Evolutionary conservation across 441 rosid genomes (phyloP), one percentile per base, ranked within the genome.

Genomic region (Pelargonium australe): DNA sequence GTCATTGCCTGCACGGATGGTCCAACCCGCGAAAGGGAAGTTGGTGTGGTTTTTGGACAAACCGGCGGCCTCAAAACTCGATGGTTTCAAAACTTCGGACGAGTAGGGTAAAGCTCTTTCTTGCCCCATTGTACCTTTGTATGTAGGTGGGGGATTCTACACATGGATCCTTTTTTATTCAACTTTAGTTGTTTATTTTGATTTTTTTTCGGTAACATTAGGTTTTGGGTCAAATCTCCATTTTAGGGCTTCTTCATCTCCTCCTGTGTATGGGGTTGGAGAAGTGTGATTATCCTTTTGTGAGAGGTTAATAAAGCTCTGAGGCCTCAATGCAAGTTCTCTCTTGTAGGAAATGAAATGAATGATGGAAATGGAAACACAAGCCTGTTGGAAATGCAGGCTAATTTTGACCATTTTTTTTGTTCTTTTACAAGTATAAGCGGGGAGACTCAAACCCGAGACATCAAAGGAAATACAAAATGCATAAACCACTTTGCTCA

Each of bases 41-140:
- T 73, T 89, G 77, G 83, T 82, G 10, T 94, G 98, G 97, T 89
- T 91, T 81, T 71, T 89, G 86, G 97, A 94, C 82, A 88, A 80
- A 75, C 79, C 72, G 7, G 90, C 97, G 5, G 95, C 89, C 28
- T 88, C 92, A 25, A 83, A 85, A 75, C 91, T 91, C 8, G 75
- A 84, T 7, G 40, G 84, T 28, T 17, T 65, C 60, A 76, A 80
- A 60, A 72, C 75, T 74, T 74, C 84, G 0, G 40, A 34, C 7
- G 82, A 71, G 68, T 85, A 87, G 85, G 64, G 57, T 70, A 70
- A 44, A 70, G 72, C 45, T 68, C 47, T 69, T 69, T 51, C 57
- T 63, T 37, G 19, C 60, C 31, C 63, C 66, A 34, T 5, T 34
- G 7, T 34, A 34, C 40, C 40, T 34, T 34, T 34, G 40, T 34